Evolutionary conservation across 176 grass and related monocot genomes (phyloP).

Genomic region (Chrysopogon serrulatus): DNA sequence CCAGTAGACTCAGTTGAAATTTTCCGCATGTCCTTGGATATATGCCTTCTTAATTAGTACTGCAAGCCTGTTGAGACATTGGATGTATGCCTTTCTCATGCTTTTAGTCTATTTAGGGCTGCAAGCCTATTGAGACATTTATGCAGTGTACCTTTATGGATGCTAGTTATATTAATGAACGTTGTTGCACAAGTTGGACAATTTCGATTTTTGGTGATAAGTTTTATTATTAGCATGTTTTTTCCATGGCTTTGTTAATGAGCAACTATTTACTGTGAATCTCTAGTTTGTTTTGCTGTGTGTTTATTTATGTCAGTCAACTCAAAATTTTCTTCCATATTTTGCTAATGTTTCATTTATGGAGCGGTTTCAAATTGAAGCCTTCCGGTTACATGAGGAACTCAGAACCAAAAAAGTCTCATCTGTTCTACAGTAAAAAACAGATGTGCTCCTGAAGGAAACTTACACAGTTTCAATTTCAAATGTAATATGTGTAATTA

Average conservation of each 20-base stretch:
- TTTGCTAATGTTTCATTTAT: too few relatives aligned
- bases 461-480: too few relatives aligned
- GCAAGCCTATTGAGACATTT: neutral
- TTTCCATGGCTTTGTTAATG: too few relatives aligned
- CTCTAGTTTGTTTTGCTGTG: neutral
- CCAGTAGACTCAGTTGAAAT: too few relatives aligned
- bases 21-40: too few relatives aligned
- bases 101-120: neutral
- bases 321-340: neutral
- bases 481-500: too few relatives aligned
- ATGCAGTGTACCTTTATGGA: neutral
- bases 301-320: neutral
- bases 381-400: too few relatives aligned
- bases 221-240: neutral
- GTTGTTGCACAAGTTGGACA: neutral
- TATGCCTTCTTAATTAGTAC: too few relatives aligned
- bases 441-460: too few relatives aligned
- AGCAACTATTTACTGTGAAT: neutral
- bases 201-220: neutral
- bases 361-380: too few relatives aligned
- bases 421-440: neutral
- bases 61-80: too few relatives aligned
- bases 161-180: neutral
- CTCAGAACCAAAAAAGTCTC: fast-evolving
- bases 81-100: neutral